Base-by-base conservation (phyloP, 2,329 filamentous ascomycete genomes). In the Sporothrix schenckii region DNA sequence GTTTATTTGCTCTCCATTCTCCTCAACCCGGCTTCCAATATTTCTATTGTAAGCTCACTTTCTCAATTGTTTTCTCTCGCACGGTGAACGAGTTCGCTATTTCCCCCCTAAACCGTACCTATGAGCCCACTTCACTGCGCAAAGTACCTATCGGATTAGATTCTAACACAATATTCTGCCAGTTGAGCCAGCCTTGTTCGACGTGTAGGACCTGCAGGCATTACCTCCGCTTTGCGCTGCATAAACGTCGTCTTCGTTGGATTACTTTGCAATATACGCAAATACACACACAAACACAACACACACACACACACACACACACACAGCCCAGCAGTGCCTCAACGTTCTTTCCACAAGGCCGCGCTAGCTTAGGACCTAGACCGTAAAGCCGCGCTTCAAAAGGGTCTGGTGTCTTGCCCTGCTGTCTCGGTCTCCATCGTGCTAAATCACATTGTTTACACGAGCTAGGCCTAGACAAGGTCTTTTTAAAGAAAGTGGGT, bases 401-500 rank as follows among this genome's bases (percentile, higher is more conserved):
- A 69, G 66, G 71, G 71, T 66, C 68, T 63, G 58, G 66, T 60
- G 58, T 65, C 69, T 67, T 67, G 34, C 24, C 61, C 47, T 63
- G 58, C 66, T 66, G 66, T 69, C 72, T 70, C 71, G 61, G 70
- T 50, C 60, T 56, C 69, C 34, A 39, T 68, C 50, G 44, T 52
- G 66, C 52, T 60, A 69, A 44, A 56, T 65, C 68, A 58, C 50
- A 68, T 69, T 68, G 60, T 68, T 56, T 70, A 58, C 56, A 66
- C 60, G 56, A 52, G 34, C 66, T 72, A 58, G 73, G 71, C 71
- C 72, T 74, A 70, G 71, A 71, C 72, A 73, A 69, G 71, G 71
- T 72, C 70, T 70, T 69, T 68, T 70, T 56, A 54, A 68, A 71
- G 66, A 70, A 71, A 72, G 72, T 74, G 72, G 73, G 69, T 73